These are phyloP conservation scores for Fusarium guadeloupense DNA, from an alignment of 2,329 filamentous ascomycete species.

Conservation along the genomic window DNA sequence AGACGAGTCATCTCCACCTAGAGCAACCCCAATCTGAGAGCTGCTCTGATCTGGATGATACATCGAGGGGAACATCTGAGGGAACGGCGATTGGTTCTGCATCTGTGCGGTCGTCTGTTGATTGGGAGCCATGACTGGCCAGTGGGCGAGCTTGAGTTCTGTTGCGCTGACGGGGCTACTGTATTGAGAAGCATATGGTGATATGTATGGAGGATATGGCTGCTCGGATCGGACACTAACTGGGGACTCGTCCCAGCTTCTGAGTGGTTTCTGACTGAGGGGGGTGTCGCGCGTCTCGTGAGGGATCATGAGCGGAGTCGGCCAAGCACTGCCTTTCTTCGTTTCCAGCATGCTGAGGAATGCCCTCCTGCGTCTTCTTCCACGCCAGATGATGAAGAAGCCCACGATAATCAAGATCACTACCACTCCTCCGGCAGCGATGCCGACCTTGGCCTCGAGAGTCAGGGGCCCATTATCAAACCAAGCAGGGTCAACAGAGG, in stretches of 20 bases:
- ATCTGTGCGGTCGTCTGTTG: neutral
- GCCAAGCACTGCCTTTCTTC: conserved; percentile 55
- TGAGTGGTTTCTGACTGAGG: conserved; percentile 61
- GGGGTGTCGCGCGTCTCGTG: conserved; percentile 54
- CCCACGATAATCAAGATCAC: conserved; percentile 59
- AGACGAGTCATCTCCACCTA: conserved; percentile 24
- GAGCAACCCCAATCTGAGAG: conserved; percentile 15
- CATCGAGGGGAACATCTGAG: conserved; percentile 6
- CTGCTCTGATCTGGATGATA: conserved; percentile 12
- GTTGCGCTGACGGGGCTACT: conserved; percentile 64
- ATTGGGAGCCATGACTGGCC: conserved; percentile 26
- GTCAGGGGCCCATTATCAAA: conserved; percentile 56
- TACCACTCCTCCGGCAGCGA: conserved; percentile 62
- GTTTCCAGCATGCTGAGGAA: conserved; percentile 60
- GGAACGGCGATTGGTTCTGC: neutral
- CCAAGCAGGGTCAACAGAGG: conserved; percentile 53
- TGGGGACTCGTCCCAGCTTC: conserved; percentile 64
- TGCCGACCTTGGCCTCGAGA: conserved; percentile 66
- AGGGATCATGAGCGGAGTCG: conserved; percentile 43
- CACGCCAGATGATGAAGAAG: conserved; percentile 64
- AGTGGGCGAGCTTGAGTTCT: conserved; percentile 44
- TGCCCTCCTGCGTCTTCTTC: conserved; percentile 63
- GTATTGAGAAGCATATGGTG: conserved; percentile 68
- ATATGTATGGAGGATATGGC: conserved; percentile 60
- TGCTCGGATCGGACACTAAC: conserved; percentile 55